Base-by-base conservation (phyloP, 116 monocot genomes). In the Trichopus zeylanicus region DNA sequence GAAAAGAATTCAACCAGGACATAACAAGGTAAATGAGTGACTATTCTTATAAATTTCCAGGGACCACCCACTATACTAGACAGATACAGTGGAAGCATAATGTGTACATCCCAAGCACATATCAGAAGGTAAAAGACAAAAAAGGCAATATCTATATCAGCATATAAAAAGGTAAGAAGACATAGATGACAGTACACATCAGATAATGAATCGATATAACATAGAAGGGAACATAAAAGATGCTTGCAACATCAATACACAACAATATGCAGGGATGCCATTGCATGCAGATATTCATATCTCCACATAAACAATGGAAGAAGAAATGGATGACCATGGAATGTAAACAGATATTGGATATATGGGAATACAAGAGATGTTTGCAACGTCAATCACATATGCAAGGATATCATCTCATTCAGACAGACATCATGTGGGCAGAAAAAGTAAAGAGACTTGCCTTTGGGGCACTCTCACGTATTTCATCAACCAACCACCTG, bases 401-500 rank as follows among this genome's bases (percentile, higher is more conserved):
- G 15, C 12, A 42, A 12, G 13, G n/a, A 13, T 13, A 42, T 42
- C 42, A 42, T 42, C 8, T 42, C 16, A 1, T 16, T 15, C 3
- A n/a, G n/a, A 16, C 18, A 42, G 2, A 13, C 42, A 42, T 16
- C n/a, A n/a, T 42, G n/a, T 16, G 42, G n/a, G 16, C 42, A 42
- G 8, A 9, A 29, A 20, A 33, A 29, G 2, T 38, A 37, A 48
- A 11, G 4, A 56, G 52, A 67, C 75, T 62, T 85, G 61, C 93
- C 89, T 86, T 94, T 15, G 94, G 89, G 54, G 69, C 69, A 74
- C 77, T 89, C 67, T 94, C 94, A 35, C 75, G 82, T 67, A 94
- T 73, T 73, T 94, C 94, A 73, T 94, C 89, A 65, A 89, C 78
- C 69, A 94, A 83, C 94, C 94, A 94, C 80, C 93, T 94, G 68